Evolutionary conservation across 2,329 filamentous ascomycete species (phyloP), one percentile per base, ranked within the genome.

Genomic region (Botrytis elliptica): DNA sequence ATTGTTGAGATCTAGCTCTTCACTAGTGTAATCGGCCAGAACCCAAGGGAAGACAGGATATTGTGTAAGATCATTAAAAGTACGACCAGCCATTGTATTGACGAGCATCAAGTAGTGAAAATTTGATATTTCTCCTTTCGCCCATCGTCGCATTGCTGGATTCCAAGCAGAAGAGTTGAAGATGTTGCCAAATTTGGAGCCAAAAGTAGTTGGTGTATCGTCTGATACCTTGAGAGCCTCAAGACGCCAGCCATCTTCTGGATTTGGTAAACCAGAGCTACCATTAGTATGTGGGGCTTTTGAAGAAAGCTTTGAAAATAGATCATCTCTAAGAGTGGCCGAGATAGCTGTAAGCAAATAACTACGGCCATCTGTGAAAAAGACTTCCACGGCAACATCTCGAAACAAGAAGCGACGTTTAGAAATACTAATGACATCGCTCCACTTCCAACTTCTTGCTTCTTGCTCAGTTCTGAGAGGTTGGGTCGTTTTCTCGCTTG

Each of bases 41-140:
- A 99, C 91, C 96, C 96, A 99, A 0, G 96, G 96, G 77, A 99
- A 99, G 29, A 99, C 95, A 0, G 96, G 96, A 79, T 99, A 99
- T 79, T 99, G 97, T 0, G 96, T 99, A 29, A 99, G 86, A 80
- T 99, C 96, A 80, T 99, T 99, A 85, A 99, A 99, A 0, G 96
- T 98, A 70, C 96, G 88, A 3, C 96, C 96, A 42, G 97, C 97
- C 88, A 99, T 93, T 0, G 96, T 98, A 80, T 99, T 99, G 80
- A 99, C 91, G 75, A 98, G 90, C 95, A 99, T 99, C 52, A 99
- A 88, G 80, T 99, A 99, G 82, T 98, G 94, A 79, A 99, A 99
- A 82, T 99, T 99, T 22, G 95, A 98, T 68, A 98, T 94, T 79
- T 99, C 96, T 20, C 97, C 96, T 81, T 91, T 92, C 74, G 96